Percentiles rank a stretch among this genome's conserved stretches.
These are phyloP conservation scores for Aspergillus sp. DNA, from an alignment of 2,329 filamentous ascomycete genomes.

Conservation along the genomic window DNA sequence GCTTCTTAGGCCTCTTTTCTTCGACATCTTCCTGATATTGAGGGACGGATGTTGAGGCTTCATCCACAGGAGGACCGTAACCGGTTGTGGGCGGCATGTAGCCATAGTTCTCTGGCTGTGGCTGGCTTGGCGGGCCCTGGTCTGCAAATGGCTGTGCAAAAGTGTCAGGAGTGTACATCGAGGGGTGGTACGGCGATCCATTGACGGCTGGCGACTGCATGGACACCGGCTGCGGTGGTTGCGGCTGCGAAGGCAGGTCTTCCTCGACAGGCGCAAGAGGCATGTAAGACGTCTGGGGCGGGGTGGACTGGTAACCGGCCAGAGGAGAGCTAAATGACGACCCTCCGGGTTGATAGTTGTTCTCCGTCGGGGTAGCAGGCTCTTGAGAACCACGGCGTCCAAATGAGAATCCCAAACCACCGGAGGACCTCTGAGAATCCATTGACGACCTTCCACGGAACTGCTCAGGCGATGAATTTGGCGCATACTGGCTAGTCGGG, in stretches of 20 bases:
- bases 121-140: slow-evolving; percentile 13
- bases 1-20: slow-evolving; percentile 63
- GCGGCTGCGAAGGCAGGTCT: slow-evolving; percentile 22
- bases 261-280: slow-evolving; percentile 37
- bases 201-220: slow-evolving; percentile 19
- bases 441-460: slow-evolving; percentile 44
- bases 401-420: slow-evolving; percentile 21
- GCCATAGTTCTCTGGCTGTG: slow-evolving; percentile 22
- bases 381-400: slow-evolving; percentile 33
- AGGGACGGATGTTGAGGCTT: slow-evolving; percentile 26
- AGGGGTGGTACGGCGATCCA: slow-evolving; percentile 23
- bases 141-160: slow-evolving; percentile 17
- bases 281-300: slow-evolving; percentile 32
- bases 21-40: slow-evolving; percentile 48
- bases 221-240: slow-evolving; percentile 6
- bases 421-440: slow-evolving; percentile 36
- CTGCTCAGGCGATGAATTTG: slow-evolving; percentile 48
- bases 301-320: slow-evolving; percentile 30
- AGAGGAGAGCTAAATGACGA: slow-evolving; percentile 28
- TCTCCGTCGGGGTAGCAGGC: slow-evolving; percentile 26
- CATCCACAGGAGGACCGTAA: slow-evolving; percentile 35
- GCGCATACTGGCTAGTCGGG: slow-evolving; percentile 39
- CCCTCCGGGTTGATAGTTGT: slow-evolving; percentile 24
- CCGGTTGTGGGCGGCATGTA: slow-evolving; percentile 27
- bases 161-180: slow-evolving; percentile 6